Evolutionary conservation across 805 yeast species (phyloP).

Genomic region (Ogataea nakhonphanomensis): DNA sequence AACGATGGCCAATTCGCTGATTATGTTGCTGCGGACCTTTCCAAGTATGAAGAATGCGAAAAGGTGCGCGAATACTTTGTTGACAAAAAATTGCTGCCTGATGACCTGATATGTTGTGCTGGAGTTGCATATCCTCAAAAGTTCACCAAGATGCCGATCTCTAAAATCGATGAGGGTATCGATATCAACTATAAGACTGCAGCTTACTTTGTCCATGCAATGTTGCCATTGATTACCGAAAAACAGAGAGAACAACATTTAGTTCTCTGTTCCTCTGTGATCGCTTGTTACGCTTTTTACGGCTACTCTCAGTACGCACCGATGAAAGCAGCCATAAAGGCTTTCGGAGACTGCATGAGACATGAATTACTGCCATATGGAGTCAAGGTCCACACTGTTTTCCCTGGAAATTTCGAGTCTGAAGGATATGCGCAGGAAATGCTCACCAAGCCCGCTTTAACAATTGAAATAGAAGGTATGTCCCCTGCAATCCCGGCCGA

Average conservation of each 20-base stretch:
- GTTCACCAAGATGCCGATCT: constrained; percentile 60
- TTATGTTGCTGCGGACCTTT: constrained; percentile 62
- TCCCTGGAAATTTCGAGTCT: constrained; percentile 86
- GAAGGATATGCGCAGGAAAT: constrained; percentile 87
- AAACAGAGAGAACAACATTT: constrained; percentile 41
- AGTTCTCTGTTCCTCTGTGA: constrained; percentile 68
- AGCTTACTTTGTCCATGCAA: constrained; percentile 64
- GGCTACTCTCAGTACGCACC: constrained; percentile 95
- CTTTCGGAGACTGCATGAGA: constrained; percentile 72
- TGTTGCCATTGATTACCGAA: constrained; percentile 40
- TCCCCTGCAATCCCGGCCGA: constrained; percentile 66
- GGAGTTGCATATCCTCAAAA: constrained; percentile 81
- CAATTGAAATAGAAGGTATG: constrained; percentile 81
- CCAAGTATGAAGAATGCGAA: constrained; percentile 50
- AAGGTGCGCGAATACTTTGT: constrained; percentile 35
- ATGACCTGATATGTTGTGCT: constrained; percentile 79
- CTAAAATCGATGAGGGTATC: constrained; percentile 60
- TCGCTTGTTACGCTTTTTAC: constrained; percentile 81
- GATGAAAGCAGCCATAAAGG: constrained; percentile 72
- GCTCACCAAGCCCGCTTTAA: constrained; percentile 78
- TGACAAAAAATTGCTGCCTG: constrained; percentile 44
- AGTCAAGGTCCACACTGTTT: constrained; percentile 67
- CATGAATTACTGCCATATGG: constrained; percentile 74
- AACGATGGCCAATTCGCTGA: constrained; percentile 32
- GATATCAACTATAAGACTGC: constrained; percentile 71